Evolutionary conservation across 805 yeast genomes (phyloP).

Genomic region (Teunomyces tritomae): DNA sequence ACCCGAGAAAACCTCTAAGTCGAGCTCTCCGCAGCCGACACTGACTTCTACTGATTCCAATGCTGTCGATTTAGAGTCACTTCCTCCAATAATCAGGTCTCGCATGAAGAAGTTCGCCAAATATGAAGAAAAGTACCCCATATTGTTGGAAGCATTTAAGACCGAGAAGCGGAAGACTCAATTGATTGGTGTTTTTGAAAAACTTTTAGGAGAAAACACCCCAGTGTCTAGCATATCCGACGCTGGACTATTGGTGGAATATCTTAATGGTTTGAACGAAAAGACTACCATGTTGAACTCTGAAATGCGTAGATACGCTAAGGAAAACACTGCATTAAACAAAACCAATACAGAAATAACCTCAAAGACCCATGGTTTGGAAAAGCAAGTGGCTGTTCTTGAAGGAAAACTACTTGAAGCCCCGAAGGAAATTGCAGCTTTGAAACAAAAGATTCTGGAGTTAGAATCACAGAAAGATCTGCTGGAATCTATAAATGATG

Average conservation of each 20-base stretch:
- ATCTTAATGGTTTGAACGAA: slow-evolving; percentile 58
- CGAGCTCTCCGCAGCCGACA: background rate
- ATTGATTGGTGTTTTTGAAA: slow-evolving; percentile 62
- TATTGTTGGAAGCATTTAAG: slow-evolving; percentile 79
- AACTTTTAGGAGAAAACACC: slow-evolving; percentile 69
- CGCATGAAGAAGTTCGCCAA: slow-evolving; percentile 74
- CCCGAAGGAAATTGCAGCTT: background rate
- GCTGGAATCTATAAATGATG: background rate
- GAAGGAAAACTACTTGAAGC: background rate
- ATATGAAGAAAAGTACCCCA: slow-evolving; percentile 89
- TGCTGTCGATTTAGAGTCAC: slow-evolving; percentile 28
- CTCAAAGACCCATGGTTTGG: slow-evolving; percentile 5
- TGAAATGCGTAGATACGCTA: slow-evolving; percentile 56
- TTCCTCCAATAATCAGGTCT: slow-evolving; percentile 57
- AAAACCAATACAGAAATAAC: slow-evolving; percentile 4
- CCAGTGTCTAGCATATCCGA: slow-evolving; percentile 78
- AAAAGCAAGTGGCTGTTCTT: slow-evolving; percentile 5
- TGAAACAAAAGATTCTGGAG: slow-evolving; percentile 11
- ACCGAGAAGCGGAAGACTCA: slow-evolving; percentile 67
- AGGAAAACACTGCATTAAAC: slow-evolving; percentile 20
- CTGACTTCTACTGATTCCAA: slow-evolving; percentile 4
- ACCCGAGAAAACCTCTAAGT: background rate
- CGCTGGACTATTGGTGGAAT: slow-evolving; percentile 66
- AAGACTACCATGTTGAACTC: slow-evolving; percentile 59
- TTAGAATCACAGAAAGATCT: background rate